Evolutionary conservation across 768 basidiomycete genomes (phyloP), one percentile per base, ranked within the genome.

Genomic region (Lyophyllum shimeji): DNA sequence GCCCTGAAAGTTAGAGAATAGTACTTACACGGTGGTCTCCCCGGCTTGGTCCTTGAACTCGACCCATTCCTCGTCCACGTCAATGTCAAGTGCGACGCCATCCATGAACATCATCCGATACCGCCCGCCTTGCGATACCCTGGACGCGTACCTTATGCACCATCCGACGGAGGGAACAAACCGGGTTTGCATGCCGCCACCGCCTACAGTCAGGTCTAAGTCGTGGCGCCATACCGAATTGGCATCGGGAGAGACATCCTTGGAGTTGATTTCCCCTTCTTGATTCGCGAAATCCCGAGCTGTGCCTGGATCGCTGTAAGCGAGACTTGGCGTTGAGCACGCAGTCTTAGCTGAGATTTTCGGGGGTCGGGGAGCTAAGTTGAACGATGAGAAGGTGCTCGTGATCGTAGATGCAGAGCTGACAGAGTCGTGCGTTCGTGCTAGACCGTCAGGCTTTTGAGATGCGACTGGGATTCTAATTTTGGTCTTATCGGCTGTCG

Each of bases 31-130:
- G 11, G 64, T 62, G 34, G 53, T 60, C 27, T 63, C 59, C 0
- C 74, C 76, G 2, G 62, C 52, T 46, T 53, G 63, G 33, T 61
- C 64, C 31, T 61, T 68, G 44, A 72, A 65, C 54, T 76, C 72
- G 2, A 71, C 70, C 68, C 71, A 70, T 42, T 77, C 76, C 56
- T 78, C 74, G 47, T 78, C 76, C 3, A 74, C 72, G 50, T 78
- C 75, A 47, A 78, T 67, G 42, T 76, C 74, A 48, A 78, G 63
- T 24, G 67, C 60, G 27, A 65, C 63, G 1, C 76, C 76, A 61
- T 77, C 76, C 18, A 74, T 49, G 55, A 78, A 78, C 76, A 78
- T 76, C 13, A 78, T 69, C 56, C 68, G 71, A 53, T 77, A 78
- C 24, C 71, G 63, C 7, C 75, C 74, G n/a, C 74, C 74, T 53